Evolutionary conservation across 441 rosid genomes (phyloP).

Genomic region (Erodium chrysanthum): DNA sequence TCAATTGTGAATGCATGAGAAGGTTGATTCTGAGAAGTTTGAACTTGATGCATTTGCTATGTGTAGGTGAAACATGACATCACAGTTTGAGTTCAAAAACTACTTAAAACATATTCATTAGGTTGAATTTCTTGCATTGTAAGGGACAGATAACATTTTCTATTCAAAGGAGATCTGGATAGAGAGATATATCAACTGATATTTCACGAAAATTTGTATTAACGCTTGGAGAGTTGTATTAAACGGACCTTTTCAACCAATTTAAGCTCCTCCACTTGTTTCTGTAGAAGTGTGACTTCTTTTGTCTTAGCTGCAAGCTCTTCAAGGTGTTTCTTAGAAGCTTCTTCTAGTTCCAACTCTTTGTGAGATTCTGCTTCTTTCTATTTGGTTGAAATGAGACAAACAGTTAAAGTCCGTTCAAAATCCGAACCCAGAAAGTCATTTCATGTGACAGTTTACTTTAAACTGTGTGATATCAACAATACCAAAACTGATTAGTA

Average conservation of each 20-base stretch:
- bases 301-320: conserved; percentile 62
- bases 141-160: no score
- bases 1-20: neutral
- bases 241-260: conserved; percentile 49
- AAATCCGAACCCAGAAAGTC: neutral
- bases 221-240: neutral
- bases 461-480: no score
- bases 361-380: conserved; percentile 40
- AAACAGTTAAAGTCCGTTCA: neutral
- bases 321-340: conserved; percentile 47
- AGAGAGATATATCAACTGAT: neutral
- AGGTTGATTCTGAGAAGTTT: neutral
- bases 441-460: neutral
- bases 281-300: conserved; percentile 37
- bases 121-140: no score
- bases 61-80: neutral
- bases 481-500: no score
- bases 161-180: neutral
- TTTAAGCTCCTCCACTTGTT: conserved; percentile 49
- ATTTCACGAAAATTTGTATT: neutral
- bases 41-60: no score
- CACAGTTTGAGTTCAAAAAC: no score
- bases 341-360: conserved; percentile 44
- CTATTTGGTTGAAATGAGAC: conserved; percentile 29
- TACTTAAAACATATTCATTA: no score